Base-by-base conservation (phyloP, 495 filamentous ascomycete species). In the Chaetomium tenue region DNA sequence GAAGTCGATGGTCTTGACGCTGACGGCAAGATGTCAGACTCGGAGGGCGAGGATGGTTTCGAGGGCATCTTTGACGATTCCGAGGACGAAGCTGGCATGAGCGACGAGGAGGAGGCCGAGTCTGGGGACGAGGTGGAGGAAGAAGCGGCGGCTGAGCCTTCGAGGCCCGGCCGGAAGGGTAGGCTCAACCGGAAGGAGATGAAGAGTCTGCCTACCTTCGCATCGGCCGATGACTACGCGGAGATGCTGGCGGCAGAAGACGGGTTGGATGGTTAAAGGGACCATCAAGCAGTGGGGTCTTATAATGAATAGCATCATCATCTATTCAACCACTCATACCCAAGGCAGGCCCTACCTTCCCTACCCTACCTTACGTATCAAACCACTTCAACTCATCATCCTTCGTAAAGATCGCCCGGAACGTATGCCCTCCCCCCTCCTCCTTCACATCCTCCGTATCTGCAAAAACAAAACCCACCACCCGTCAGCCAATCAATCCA, bases 221-320 rank as follows among this genome's bases (percentile, higher is more conserved):
- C 95, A 23, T 92, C 89, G 37, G 88, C 82, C 22, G 94, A 98
- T 23, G 95, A 98, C 70, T 98, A 98, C 76, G 93, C 92, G 26
- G 88, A 88, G 66, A 83, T 97, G 81, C 72, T 98, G 69, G 90
- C 81, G 15, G 86, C 80, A 58, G 91, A 92, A 52, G 88, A 88
- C 44, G 86, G 83, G 42, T 60, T 77, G 66, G 70, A 73, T 25
- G 64, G 67, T 18, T 44, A 65, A 28, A 23, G 18, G 20, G 8
- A 3, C 13, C 40, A 44, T 16, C 40, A 44, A 44, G 40, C 13
- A 44, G 40, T 5, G 15, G 40, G 13, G 40, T 44, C 16, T 44
- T 15, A 16, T 44, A 44, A 18, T 15, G 5, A 40, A 12, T n/a
- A 15, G 39, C 39, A 40, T 18, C 3, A 12, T 37, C 20, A 40